Percentiles rank a stretch among this genome's conserved stretches.
Evolutionary conservation across 1,284 basidiomycete species (phyloP).

Genomic region (Trichosporon faecale): DNA sequence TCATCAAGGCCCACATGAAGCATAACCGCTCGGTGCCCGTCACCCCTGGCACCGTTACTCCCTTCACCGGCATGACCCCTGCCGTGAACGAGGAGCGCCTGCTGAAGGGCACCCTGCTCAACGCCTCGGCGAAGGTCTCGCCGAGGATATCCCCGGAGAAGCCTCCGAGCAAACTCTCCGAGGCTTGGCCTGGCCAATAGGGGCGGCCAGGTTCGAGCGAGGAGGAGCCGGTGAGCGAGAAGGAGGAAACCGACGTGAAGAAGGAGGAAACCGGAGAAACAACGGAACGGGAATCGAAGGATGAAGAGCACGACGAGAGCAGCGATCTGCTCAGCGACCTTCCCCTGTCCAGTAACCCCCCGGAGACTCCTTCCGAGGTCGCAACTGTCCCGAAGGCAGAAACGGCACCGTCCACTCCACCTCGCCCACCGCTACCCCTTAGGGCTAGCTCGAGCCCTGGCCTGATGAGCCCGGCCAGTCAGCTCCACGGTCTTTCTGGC

Average conservation of each 20-base stretch:
- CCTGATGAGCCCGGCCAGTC: conserved; percentile 8
- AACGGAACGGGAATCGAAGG: not conserved
- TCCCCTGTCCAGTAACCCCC: not conserved
- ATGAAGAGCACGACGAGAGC: not conserved
- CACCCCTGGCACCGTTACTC: conserved; percentile 47
- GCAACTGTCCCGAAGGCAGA: not conserved
- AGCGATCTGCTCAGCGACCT: conserved; percentile 2
- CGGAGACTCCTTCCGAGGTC: not conserved
- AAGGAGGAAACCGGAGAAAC: not conserved
- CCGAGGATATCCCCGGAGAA: not conserved
- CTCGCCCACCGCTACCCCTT: conserved; percentile 2
- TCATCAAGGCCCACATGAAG: conserved; percentile 79
- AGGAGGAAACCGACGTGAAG: not conserved
- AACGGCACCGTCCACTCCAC: not conserved
- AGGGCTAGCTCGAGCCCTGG: conserved; percentile 10
- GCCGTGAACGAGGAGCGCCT: conserved; percentile 35
- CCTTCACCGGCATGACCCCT: conserved; percentile 35
- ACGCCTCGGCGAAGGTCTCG: conserved; percentile 13
- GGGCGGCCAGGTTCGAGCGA: conserved; percentile 7
- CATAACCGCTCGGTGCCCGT: conserved; percentile 50
- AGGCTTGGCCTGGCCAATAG: conserved; percentile 21
- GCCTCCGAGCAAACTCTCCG: conserved; percentile 16
- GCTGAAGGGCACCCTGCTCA: conserved; percentile 23
- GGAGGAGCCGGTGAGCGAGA: not conserved
- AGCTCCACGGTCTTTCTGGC: conserved; percentile 7